Evolutionary conservation across 2,329 filamentous ascomycete species (phyloP).

Genomic region (Cladosporium sp.): DNA sequence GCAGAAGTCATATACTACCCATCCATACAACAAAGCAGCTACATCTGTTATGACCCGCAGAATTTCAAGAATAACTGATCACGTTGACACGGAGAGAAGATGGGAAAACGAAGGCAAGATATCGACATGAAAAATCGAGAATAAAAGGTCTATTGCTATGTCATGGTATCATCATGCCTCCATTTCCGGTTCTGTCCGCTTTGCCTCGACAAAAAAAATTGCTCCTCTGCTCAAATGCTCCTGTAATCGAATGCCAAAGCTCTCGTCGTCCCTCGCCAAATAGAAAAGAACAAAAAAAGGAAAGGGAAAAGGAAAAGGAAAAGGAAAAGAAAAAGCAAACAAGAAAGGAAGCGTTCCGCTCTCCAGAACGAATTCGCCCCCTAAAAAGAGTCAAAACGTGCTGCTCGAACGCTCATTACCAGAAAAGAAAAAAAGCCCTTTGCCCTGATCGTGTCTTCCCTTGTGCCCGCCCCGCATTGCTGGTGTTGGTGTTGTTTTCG

Average conservation of each 20-base stretch:
- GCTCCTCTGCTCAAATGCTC: not conserved
- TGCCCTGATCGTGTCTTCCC: not conserved
- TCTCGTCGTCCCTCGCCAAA: not conserved
- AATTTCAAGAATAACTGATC: not conserved
- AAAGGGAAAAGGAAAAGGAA: not conserved
- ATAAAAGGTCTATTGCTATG: constrained; percentile 11
- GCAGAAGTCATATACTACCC: no score
- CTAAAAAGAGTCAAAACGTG: not conserved
- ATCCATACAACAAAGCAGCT: no score
- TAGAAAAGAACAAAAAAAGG: not conserved
- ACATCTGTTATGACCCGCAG: no score
- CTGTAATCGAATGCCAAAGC: not conserved
- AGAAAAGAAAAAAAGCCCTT: not conserved
- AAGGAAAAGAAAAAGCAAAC: not conserved
- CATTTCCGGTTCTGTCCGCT: not conserved
- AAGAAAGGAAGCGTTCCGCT: not conserved
- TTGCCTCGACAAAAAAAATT: not conserved
- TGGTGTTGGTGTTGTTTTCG: not conserved
- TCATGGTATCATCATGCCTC: constrained; percentile 13
- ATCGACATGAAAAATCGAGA: not conserved
- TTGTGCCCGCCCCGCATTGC: not conserved
- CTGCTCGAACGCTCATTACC: not conserved
- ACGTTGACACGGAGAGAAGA: not conserved
- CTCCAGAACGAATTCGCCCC: not conserved
- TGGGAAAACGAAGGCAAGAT: not conserved